A percentile compares a stretch with the other conserved stretches of the same genome.
These are phyloP conservation scores for Acacia melanoxylon DNA, from an alignment of 306 rosid genomes.

Conservation along the genomic window DNA sequence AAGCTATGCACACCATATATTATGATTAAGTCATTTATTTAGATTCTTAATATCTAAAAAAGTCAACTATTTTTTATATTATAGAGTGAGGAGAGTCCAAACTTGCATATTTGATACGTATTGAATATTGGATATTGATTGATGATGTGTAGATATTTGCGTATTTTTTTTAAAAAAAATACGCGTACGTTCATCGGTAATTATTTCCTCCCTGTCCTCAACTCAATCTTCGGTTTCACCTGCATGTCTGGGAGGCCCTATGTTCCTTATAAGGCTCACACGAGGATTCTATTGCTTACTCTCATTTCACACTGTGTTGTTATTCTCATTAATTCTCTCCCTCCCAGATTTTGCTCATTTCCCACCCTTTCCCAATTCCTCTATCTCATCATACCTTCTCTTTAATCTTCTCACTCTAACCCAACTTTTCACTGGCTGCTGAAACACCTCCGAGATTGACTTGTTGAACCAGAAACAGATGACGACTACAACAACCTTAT, in stretches of 20 bases:
- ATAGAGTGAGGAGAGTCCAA: too few species aligned
- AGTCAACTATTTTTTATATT: too few species aligned
- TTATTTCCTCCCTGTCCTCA: constrained; percentile 34
- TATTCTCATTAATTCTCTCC: constrained; percentile 40
- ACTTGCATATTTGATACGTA: too few species aligned
- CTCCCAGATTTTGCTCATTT: constrained; percentile 57
- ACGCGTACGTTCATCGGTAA: not conserved
- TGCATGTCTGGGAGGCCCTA: constrained; percentile 66
- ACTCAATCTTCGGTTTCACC: constrained; percentile 38
- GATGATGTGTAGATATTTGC: too few species aligned
- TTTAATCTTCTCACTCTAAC: constrained; percentile 18
- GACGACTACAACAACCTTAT: constrained; percentile 17
- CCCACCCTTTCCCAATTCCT: constrained; percentile 27
- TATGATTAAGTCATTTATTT: too few species aligned
- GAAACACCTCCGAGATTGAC: constrained; percentile 22
- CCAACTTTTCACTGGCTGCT: constrained; percentile 31
- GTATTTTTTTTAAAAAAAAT: too few species aligned
- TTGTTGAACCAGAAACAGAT: constrained; percentile 34
- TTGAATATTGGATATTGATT: too few species aligned
- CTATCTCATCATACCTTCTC: not conserved
- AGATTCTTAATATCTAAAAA: too few species aligned
- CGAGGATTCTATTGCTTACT: constrained; percentile 50
- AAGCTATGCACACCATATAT: too few species aligned
- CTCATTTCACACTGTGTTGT: constrained; percentile 42
- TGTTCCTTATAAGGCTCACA: constrained; percentile 58